A percentile compares a stretch with the other conserved stretches of the same genome.
Conservation (phyloP, 164 flowering plant genomes). For the Nelumbo lutea region DNA sequence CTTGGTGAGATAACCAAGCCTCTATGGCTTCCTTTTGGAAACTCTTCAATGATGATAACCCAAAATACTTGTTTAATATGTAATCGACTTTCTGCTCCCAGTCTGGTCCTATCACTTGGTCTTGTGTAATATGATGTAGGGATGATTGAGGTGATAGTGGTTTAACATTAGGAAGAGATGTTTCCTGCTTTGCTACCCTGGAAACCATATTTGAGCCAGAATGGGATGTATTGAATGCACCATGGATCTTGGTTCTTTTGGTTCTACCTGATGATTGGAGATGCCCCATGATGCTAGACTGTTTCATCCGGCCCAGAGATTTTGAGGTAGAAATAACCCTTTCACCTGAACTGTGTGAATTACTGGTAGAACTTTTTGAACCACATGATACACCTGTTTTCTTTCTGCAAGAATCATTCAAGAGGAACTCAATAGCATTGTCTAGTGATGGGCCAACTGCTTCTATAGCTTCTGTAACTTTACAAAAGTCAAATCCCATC, state of each 20-base stretch:
- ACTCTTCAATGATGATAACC: slow-evolving; percentile 58
- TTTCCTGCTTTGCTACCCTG: slow-evolving; percentile 11
- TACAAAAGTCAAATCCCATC: slow-evolving; percentile 62
- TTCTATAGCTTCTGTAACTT: slow-evolving; percentile 45
- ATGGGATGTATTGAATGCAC: slow-evolving; percentile 10
- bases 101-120: slow-evolving; percentile 32
- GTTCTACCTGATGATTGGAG: slow-evolving; percentile 21
- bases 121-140: slow-evolving; percentile 12
- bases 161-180: background rate
- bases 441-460: slow-evolving; percentile 56
- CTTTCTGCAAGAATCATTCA: slow-evolving; percentile 27
- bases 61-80: slow-evolving; percentile 61
- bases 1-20: slow-evolving; percentile 67
- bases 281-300: slow-evolving; percentile 53
- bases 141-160: background rate
- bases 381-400: slow-evolving; percentile 11
- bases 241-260: slow-evolving; percentile 24
- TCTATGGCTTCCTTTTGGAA: slow-evolving; percentile 80
- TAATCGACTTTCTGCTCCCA: slow-evolving; percentile 56
- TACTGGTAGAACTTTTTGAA: slow-evolving; percentile 15
- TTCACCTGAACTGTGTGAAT: slow-evolving; percentile 24
- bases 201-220: slow-evolving; percentile 16
- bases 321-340: slow-evolving; percentile 16
- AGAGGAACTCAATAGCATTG: slow-evolving; percentile 44
- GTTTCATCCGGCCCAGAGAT: slow-evolving; percentile 31